These are phyloP conservation scores for Aspergillus sp. DNA, from an alignment of 2,329 filamentous ascomycete genomes.

Conservation along the genomic window DNA sequence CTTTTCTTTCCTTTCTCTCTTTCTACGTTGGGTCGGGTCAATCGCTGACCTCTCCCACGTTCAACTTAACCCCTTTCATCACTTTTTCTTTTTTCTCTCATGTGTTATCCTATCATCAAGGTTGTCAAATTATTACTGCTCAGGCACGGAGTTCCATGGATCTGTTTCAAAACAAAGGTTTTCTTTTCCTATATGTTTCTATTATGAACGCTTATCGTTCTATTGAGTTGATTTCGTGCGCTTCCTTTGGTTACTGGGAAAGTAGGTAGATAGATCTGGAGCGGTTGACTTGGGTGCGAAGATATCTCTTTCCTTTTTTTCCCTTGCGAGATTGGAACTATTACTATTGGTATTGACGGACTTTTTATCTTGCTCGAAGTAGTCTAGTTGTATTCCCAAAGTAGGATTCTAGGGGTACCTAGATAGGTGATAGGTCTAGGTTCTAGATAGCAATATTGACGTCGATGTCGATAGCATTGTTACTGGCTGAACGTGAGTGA, in stretches of 20 bases:
- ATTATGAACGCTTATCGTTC: neutral
- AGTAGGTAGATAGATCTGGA: neutral
- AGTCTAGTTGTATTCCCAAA: too few species aligned
- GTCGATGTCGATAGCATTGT: too few species aligned
- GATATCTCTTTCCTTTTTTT: neutral
- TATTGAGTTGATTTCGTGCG: neutral
- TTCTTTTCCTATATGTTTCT: neutral
- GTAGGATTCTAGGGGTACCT: neutral
- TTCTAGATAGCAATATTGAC: neutral
- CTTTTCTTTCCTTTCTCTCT: constrained; percentile 8
- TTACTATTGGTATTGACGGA: too few species aligned
- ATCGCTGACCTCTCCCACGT: too few species aligned
- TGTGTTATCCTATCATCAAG: constrained; percentile 9
- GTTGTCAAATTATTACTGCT: constrained; percentile 7
- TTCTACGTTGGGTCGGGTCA: neutral
- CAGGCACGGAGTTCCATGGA: neutral
- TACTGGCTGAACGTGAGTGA: too few species aligned
- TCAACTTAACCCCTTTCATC: neutral
- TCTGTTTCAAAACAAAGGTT: neutral
- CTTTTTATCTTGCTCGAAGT: too few species aligned
- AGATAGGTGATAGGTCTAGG: neutral
- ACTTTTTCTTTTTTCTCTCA: constrained; percentile 10
- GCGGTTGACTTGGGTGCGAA: neutral
- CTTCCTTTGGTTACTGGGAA: neutral
- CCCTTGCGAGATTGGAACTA: too few species aligned